A percentile compares a stretch with the other conserved stretches of the same genome.
Conservation (phyloP, 352 stramenopile genomes). For the Pythium diclinum region DNA sequence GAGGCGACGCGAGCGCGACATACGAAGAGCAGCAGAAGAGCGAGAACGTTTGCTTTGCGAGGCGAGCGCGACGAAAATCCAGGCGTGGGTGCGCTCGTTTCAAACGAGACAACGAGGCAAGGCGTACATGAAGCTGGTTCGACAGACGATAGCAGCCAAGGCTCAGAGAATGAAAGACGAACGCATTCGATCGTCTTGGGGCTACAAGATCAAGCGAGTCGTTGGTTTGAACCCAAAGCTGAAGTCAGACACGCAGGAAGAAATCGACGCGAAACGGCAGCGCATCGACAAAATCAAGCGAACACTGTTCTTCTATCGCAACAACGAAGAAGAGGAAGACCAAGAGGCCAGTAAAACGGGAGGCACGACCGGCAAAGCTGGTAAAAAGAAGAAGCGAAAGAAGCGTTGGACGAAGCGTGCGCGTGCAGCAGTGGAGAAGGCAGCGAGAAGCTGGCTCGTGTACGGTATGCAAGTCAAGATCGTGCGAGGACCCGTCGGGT, state of each 20-base stretch:
- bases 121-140: conserved; percentile 33
- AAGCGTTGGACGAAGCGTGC: conserved; percentile 51
- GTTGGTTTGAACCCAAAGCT: conserved; percentile 26
- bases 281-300: conserved; percentile 43
- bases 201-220: conserved; percentile 27
- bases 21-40: conserved; percentile 19
- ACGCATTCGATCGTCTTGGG: conserved; percentile 21
- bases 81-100: conserved; percentile 26
- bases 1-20: conserved; percentile 24
- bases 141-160: conserved; percentile 30
- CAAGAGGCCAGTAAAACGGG: neutral
- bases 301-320: conserved; percentile 44
- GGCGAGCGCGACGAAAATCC: conserved; percentile 26
- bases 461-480: conserved; percentile 58
- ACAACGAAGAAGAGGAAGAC: conserved; percentile 12
- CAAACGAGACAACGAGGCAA: conserved; percentile 24
- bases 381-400: conserved; percentile 21
- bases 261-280: conserved; percentile 33
- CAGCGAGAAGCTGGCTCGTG: conserved; percentile 45
- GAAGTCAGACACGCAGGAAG: conserved; percentile 59
- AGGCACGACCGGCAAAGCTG: neutral
- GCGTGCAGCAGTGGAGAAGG: conserved; percentile 32
- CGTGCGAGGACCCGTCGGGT: conserved; percentile 31
- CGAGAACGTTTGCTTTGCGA: conserved; percentile 9
- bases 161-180: conserved; percentile 32